Base-by-base conservation (phyloP, 23 red algal species). In the Pyropia yezoensis region DNA sequence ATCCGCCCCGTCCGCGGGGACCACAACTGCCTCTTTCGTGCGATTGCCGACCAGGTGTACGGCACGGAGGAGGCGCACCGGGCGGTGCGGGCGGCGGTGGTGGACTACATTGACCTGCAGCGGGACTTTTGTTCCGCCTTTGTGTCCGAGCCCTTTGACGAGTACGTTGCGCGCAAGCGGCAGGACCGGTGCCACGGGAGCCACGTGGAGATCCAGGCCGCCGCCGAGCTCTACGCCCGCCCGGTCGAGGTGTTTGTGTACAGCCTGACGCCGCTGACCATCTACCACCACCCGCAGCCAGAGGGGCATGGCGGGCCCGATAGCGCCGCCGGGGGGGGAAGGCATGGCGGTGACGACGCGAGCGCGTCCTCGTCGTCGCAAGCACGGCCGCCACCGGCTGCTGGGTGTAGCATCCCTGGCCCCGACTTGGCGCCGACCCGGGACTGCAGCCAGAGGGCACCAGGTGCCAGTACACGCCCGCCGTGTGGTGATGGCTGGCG, bases 21-120 rank as follows among this genome's bases (percentile, higher is more conserved):
- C 61, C 74, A 75, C 5, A 91, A 91, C 61, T 91, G 87, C 54
- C 63, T 91, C 39, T 91, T 91, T 22, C 65, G 87, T 59, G 74
- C 87, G 9, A 51, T 80, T 20, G 76, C 87, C 13, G 75, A 81
- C 70, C 62, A 56, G 67, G 32, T 91, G 33, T 86, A 64, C 69
- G 61, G 64, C 11, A 64, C 67, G 33, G 77, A 70, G 25, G 87
- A 80, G 52, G 57, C 30, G 24, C 87, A 91, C 33, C 26, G 54
- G 14, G 14, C 50, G 25, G 63, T 81, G 0, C 77, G 87, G 26
- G 57, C 59, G 51, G 59, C 52, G 23, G 63, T 81, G 28, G 71
- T 82, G 63, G 63, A 91, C 54, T 82, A 91, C 56, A 34, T 81
- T 45, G 24, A 74, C 39, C 68, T 71, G 57, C 66, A 80, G 63